These are phyloP conservation scores for Carex myosuroides DNA, from an alignment of 176 grass and related monocot genomes.

Conservation along the genomic window DNA sequence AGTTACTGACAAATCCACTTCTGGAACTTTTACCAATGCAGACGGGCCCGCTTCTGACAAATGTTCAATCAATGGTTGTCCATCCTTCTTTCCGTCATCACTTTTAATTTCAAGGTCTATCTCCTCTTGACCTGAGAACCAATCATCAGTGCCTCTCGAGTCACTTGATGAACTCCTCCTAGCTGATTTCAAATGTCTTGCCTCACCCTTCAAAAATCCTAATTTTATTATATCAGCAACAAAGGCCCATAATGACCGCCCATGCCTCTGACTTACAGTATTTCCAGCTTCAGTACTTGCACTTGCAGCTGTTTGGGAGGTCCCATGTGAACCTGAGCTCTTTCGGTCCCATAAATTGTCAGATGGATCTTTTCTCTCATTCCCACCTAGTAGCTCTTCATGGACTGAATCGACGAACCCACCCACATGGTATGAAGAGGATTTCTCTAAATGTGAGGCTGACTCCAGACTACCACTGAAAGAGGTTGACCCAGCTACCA, in stretches of 20 bases:
- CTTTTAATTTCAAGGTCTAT: slow-evolving; percentile 42
- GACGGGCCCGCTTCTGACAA: not conserved
- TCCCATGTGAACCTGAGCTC: slow-evolving; percentile 52
- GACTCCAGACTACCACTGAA: slow-evolving; percentile 56
- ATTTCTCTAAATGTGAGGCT: slow-evolving; percentile 64
- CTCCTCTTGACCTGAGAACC: slow-evolving; percentile 64
- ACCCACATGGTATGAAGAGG: slow-evolving; percentile 59
- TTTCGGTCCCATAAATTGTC: slow-evolving; percentile 63
- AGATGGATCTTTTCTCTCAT: slow-evolving; percentile 54
- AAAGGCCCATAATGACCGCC: slow-evolving; percentile 75
- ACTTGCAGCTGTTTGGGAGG: slow-evolving; percentile 35
- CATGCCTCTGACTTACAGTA: slow-evolving; percentile 42
- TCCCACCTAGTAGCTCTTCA: slow-evolving; percentile 34
- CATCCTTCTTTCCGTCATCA: slow-evolving; percentile 25
- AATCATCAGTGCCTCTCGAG: slow-evolving; percentile 70
- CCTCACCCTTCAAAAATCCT: slow-evolving; percentile 50
- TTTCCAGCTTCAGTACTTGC: slow-evolving; percentile 50
- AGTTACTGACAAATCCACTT: slow-evolving; percentile 11
- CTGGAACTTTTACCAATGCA: not conserved
- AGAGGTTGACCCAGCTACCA: slow-evolving; percentile 9
- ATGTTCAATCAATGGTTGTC: slow-evolving; percentile 10
- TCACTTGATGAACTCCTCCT: slow-evolving; percentile 69
- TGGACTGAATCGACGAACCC: slow-evolving; percentile 53
- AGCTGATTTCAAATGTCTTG: slow-evolving; percentile 49
- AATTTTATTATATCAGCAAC: slow-evolving; percentile 85